A percentile compares a stretch with the other conserved stretches of the same genome.
Conservation (phyloP, 768 basidiomycete genomes). For the Pleurotus tuoliensis region DNA sequence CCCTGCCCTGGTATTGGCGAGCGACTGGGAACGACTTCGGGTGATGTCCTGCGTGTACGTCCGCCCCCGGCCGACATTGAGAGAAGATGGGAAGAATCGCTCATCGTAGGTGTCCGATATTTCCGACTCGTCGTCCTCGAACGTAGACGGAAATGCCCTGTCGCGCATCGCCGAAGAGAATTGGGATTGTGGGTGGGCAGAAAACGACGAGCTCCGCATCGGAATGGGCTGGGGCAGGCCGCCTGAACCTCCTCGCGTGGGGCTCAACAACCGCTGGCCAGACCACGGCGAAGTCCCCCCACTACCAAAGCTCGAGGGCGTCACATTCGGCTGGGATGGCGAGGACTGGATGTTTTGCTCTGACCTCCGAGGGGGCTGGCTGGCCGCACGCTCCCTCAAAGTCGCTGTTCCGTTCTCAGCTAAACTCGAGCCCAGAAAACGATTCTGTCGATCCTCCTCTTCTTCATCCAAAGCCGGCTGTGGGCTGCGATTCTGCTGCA, state of each 20-base stretch:
- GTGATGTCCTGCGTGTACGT: slow-evolving; percentile 58
- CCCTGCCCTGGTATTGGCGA: slow-evolving; percentile 58
- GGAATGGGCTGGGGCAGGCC: slow-evolving; percentile 51
- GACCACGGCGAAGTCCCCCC: slow-evolving; percentile 37
- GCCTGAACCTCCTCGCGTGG: slow-evolving; percentile 18
- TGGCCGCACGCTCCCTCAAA: slow-evolving; percentile 60
- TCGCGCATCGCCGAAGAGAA: slow-evolving; percentile 68
- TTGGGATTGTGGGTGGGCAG: slow-evolving; percentile 47
- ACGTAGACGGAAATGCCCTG: slow-evolving; percentile 62
- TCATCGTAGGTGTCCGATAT: slow-evolving; percentile 64
- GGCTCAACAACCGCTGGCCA: slow-evolving; percentile 40
- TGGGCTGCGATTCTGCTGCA: slow-evolving; percentile 22
- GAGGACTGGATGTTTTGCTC: slow-evolving; percentile 45
- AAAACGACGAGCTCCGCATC: slow-evolving; percentile 68
- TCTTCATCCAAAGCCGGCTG: slow-evolving; percentile 22
- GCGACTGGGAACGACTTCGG: slow-evolving; percentile 74
- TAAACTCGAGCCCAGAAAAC: slow-evolving; percentile 43
- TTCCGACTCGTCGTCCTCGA: slow-evolving; percentile 80
- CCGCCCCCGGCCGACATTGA: slow-evolving; percentile 43
- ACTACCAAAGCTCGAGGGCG: slow-evolving; percentile 47
- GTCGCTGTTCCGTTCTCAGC: slow-evolving; percentile 42
- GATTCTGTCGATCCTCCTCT: slow-evolving; percentile 58
- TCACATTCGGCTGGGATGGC: slow-evolving; percentile 46
- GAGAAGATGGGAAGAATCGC: slow-evolving; percentile 41
- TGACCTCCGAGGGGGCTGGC: slow-evolving; percentile 61